phyloP scores from a whole-genome alignment of 1,284 basidiomycete species.

The Leucoagaricus sp. region DNA sequence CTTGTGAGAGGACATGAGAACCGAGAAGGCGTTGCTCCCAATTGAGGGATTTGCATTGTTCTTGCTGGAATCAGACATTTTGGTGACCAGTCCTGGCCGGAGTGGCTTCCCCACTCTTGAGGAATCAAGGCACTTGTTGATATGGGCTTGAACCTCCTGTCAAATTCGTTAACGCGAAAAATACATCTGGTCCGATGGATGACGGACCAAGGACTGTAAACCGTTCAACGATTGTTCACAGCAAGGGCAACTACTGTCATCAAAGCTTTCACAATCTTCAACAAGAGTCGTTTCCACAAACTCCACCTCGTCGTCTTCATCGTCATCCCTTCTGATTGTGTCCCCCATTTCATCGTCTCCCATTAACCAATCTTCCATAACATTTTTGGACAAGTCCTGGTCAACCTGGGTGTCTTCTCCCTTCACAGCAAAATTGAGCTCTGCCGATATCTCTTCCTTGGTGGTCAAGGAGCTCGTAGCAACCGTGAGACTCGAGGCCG shows the following conservation, averaged over 20 bases:
- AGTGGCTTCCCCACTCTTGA: background rate
- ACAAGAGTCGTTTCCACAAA: conserved; percentile 6
- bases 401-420: background rate
- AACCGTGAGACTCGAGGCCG: background rate
- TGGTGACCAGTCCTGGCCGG: background rate
- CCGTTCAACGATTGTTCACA: background rate
- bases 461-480: background rate
- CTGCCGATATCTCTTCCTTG: background rate
- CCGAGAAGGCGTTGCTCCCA: conserved; percentile 60
- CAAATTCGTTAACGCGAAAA: background rate
- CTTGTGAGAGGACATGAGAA: conserved; percentile 81
- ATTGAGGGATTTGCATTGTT: conserved; percentile 13
- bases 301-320: conserved; percentile 10
- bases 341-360: conserved; percentile 11
- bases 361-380: conserved; percentile 10
- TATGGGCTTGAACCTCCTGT: background rate
- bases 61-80: background rate
- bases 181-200: background rate
- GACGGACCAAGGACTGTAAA: conserved; percentile 1
- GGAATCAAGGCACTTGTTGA: conserved; percentile 2
- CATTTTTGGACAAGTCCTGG: background rate
- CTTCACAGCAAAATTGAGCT: background rate
- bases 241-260: background rate
- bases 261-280: background rate
- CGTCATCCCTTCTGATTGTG: background rate